Percentiles rank a stretch among this genome's conserved stretches.
These are phyloP conservation scores for Candida jianshihensis DNA, from an alignment of 805 yeast genomes.

Conservation along the genomic window DNA sequence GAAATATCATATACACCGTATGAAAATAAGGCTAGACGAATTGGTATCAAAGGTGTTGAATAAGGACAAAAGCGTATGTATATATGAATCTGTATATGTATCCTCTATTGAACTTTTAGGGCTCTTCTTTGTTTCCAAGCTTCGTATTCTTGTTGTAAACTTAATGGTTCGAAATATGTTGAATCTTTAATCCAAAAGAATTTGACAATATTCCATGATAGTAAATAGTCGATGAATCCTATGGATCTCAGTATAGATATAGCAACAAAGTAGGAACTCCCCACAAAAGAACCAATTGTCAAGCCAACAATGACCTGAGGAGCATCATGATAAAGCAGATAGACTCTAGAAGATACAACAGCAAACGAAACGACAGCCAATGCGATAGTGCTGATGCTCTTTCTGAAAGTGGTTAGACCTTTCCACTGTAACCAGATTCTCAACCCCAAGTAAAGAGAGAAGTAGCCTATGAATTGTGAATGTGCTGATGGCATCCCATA, in stretches of 20 bases:
- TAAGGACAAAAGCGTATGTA: neutral
- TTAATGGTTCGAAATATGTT: constrained; percentile 39
- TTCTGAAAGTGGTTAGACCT: constrained; percentile 24
- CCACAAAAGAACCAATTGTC: constrained; percentile 53
- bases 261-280: constrained; percentile 47
- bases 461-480: constrained; percentile 90
- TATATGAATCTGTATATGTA: neutral
- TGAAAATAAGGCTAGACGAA: constrained; percentile 57
- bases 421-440: constrained; percentile 37
- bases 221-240: constrained; percentile 62
- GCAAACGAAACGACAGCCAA: constrained; percentile 26
- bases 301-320: constrained; percentile 74
- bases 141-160: constrained; percentile 40
- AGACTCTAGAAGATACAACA: constrained; percentile 67
- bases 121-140: constrained; percentile 24
- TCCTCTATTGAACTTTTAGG: neutral
- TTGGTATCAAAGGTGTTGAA: constrained; percentile 27
- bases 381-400: constrained; percentile 23
- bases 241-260: constrained; percentile 51
- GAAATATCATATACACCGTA: constrained; percentile 87
- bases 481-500: constrained; percentile 98
- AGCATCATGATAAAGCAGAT: constrained; percentile 68
- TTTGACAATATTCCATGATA: constrained; percentile 49
- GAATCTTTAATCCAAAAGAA: constrained; percentile 55
- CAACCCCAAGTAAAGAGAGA: constrained; percentile 50